Evolutionary conservation across 1,284 basidiomycete genomes (phyloP), one percentile per base, ranked within the genome.

Genomic region (Moesziomyces aphidis): DNA sequence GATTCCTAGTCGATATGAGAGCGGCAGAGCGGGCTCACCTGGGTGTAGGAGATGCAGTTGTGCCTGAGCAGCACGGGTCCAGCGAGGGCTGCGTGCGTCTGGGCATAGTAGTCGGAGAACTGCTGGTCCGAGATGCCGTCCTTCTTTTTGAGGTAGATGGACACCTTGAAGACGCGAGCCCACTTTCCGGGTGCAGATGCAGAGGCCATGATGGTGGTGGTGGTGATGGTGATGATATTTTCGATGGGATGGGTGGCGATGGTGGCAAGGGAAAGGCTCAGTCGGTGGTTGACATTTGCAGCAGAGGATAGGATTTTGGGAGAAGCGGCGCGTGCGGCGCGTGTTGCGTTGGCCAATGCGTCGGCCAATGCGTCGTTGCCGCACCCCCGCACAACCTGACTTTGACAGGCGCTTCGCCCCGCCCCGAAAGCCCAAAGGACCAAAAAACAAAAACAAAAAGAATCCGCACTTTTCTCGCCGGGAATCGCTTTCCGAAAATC

Each of bases 81-180:
- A 15, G 64, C 54, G 4, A 66, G 36, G 17, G 45, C 36, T n/a
- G 58, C 64, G 45, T 66, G 64, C 5, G 31, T 49, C 23, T 61
- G 24, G 0, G 53, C 50, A 22, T 66, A 66, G 45, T 66, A 55
- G 2, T 52, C 49, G n/a, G 45, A 56, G 50, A 66, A 66, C 34
- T 66, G 48, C n/a, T 46, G 28, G 19, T 61, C 54, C 21, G 50
- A 49, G 19, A 56, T 43, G 26, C n/a, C 58, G 39, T 61, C 34
- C 42, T 61, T 61, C 48, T 66, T 66, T 36, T 51, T 59, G 48
- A 66, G 57, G n/a, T 44, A 60, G 52, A 66, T 54, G 3, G 49
- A 46, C 22, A 66, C 36, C 36, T 66, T 66, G 48, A 60, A 26
- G 22, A 36, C 49, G 15, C 55, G 26, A 1, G 17, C 10, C 59